Base-by-base conservation (phyloP, 495 filamentous ascomycete genomes). In the Penicillium odoratum region DNA sequence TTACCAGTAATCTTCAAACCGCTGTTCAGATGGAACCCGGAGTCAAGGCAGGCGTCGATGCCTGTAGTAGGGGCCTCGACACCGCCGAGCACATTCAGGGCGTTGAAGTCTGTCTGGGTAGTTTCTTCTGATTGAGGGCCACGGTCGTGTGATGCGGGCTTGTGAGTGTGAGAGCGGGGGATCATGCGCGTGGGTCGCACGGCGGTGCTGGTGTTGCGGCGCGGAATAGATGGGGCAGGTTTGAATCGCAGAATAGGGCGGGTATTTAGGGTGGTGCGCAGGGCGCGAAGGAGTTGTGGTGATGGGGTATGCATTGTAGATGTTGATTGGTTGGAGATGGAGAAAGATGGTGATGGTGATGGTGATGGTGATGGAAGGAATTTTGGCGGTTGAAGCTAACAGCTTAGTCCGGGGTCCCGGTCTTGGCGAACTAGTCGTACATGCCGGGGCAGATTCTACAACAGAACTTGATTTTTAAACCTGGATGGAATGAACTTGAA, bases 21-120 rank as follows among this genome's bases (percentile, higher is more conserved):
- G 58, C 84, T 96, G 70, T 91, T 86, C 25, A 97, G 74, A 51
- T 85, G 80, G 69, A 97, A 97, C 5, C 93, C 93, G 59, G 92
- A 84, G 48, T 76, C 69, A 25, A 86, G 79, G 65, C 88, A 92
- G 36, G 87, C 83, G 59, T 97, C 92, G n/a, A 98, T 82, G 0
- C 84, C 81, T 0, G 93, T 96, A 0, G 90, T 80, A 0, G 94
- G 94, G 4, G 83, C 74, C 0, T 92, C 87, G 7, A 87, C 81
- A 58, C 83, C 83, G n/a, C 83, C 86, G 7, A 97, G 81, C 10
- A 98, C 87, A 69, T 98, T 83, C 56, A 98, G 78, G 11, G 75
- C 72, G 13, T 66, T 73, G 60, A 97, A 90, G 74, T 96, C 89
- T 21, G 92, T 94, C 59, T 85, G 81, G 0, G 85, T 88, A 45